Evolutionary conservation across 768 basidiomycete species (phyloP).

Genomic region (Lentinula boryana): DNA sequence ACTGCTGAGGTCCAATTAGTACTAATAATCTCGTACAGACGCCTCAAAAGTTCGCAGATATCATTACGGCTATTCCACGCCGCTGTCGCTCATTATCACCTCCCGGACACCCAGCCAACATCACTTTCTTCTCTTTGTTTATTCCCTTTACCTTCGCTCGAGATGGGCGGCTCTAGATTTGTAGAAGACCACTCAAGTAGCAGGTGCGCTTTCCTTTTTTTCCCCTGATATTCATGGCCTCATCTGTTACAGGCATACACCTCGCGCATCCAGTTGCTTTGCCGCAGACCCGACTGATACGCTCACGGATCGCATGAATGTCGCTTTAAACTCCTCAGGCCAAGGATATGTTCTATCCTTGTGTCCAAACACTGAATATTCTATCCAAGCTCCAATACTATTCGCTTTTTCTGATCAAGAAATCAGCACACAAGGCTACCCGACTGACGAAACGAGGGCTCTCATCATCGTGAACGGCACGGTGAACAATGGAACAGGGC

Average conservation of each 20-base stretch:
- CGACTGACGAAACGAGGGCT: constrained; percentile 60
- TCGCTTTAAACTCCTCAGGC: constrained; percentile 58
- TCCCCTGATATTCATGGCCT: neutral
- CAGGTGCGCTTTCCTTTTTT: neutral
- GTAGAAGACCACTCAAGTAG: neutral
- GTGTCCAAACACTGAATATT: constrained; percentile 58
- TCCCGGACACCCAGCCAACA: neutral
- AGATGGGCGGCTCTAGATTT: neutral
- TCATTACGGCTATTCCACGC: neutral
- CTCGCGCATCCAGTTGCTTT: constrained; percentile 16
- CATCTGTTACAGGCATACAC: neutral
- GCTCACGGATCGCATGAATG: constrained; percentile 62
- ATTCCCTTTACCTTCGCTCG: neutral
- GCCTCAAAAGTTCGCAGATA: neutral
- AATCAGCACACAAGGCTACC: constrained; percentile 77
- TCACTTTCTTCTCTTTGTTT: neutral
- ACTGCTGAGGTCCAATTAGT: too few relatives aligned
- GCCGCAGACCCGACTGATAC: constrained; percentile 52
- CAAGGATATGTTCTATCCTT: constrained; percentile 60
- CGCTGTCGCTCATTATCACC: constrained; percentile 3
- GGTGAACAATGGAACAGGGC: constrained; percentile 53
- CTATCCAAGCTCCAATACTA: constrained; percentile 58
- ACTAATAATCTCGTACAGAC: neutral
- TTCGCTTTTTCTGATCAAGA: constrained; percentile 70
- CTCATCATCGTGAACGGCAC: constrained; percentile 65